These are phyloP conservation scores for Nigrograna mackinnonii DNA, from an alignment of 2,329 filamentous ascomycete genomes.

Conservation along the genomic window DNA sequence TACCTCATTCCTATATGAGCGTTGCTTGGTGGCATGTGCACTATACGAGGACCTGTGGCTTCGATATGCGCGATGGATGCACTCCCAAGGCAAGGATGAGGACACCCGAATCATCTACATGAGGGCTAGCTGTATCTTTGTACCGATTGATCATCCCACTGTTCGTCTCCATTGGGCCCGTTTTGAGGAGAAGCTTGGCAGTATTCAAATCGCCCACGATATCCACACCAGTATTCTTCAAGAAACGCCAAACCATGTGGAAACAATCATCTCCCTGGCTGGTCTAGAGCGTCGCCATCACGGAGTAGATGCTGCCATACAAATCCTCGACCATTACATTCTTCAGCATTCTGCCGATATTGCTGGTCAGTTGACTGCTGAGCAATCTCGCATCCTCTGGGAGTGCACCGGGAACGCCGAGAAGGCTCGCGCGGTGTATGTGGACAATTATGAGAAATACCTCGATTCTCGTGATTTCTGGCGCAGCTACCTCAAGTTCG, in stretches of 20 bases:
- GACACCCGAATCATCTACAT: conserved; percentile 92
- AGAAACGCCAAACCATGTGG: conserved; percentile 77
- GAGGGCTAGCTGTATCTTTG: conserved; percentile 80
- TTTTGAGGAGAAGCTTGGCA: conserved; percentile 85
- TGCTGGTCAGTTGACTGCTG: conserved; percentile 84
- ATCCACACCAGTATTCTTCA: conserved; percentile 83
- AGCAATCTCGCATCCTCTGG: conserved; percentile 87
- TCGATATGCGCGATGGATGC: conserved; percentile 95
- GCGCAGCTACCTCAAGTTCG: conserved; percentile 86
- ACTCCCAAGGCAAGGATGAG: conserved; percentile 67
- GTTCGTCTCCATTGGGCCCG: conserved; percentile 90
- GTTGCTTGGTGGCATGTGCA: conserved; percentile 88
- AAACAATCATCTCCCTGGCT: conserved; percentile 85
- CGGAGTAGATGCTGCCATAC: conserved; percentile 82
- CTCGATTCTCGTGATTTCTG: conserved; percentile 87
- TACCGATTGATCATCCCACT: conserved; percentile 81
- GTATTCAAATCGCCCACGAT: conserved; percentile 76
- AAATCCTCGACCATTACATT: conserved; percentile 80
- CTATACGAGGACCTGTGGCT: conserved; percentile 99
- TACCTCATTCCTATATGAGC: conserved; percentile 85
- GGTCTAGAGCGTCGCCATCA: conserved; percentile 83
- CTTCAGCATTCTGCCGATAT: conserved; percentile 73
- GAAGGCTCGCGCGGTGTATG: conserved; percentile 82
- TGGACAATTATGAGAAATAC: conserved; percentile 82
- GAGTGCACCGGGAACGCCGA: conserved; percentile 80